Evolutionary conservation across 2,329 filamentous ascomycete species (phyloP).

Genomic region (Colletotrichum euphorbiae): DNA sequence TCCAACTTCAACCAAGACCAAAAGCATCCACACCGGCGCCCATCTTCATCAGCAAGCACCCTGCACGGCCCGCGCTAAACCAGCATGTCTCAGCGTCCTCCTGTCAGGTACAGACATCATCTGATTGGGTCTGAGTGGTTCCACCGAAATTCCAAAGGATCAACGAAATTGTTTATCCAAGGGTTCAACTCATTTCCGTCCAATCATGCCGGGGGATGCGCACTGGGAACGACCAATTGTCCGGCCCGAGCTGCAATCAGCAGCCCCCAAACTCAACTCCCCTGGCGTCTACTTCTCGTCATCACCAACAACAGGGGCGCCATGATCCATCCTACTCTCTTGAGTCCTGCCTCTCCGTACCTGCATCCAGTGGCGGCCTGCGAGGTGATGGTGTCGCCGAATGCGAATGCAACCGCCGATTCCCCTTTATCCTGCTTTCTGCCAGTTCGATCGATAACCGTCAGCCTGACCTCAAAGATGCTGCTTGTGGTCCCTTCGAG

Average conservation of each 20-base stretch:
- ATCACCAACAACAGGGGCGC: slow-evolving; percentile 20
- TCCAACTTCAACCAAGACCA: slow-evolving; percentile 8
- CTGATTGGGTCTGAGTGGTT: slow-evolving; percentile 18
- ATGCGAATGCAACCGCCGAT: slow-evolving; percentile 16
- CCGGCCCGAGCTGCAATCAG: slow-evolving; percentile 26
- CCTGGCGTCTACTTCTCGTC: slow-evolving; percentile 10
- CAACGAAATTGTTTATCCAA: slow-evolving; percentile 38
- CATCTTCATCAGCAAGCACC: slow-evolving; percentile 38
- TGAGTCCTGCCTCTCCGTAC: not conserved
- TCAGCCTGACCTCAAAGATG: not conserved
- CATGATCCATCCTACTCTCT: too few relatives aligned
- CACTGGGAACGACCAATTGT: slow-evolving; percentile 1
- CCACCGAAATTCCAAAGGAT: slow-evolving; percentile 16
- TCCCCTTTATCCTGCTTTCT: slow-evolving; percentile 12
- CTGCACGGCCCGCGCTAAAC: slow-evolving; percentile 26
- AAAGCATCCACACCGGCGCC: slow-evolving; percentile 38
- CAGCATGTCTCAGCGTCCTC: slow-evolving; percentile 14
- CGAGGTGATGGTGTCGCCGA: slow-evolving; percentile 1
- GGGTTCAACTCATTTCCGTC: slow-evolving; percentile 21
- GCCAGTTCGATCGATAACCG: not conserved
- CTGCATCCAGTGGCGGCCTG: not conserved
- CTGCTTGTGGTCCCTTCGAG: slow-evolving; percentile 20
- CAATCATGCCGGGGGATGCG: slow-evolving; percentile 16
- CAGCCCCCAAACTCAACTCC: slow-evolving; percentile 31
- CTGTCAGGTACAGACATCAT: slow-evolving; percentile 28